Evolutionary conservation across 768 basidiomycete genomes (phyloP).

Genomic region (Sporobolomyces roseus): DNA sequence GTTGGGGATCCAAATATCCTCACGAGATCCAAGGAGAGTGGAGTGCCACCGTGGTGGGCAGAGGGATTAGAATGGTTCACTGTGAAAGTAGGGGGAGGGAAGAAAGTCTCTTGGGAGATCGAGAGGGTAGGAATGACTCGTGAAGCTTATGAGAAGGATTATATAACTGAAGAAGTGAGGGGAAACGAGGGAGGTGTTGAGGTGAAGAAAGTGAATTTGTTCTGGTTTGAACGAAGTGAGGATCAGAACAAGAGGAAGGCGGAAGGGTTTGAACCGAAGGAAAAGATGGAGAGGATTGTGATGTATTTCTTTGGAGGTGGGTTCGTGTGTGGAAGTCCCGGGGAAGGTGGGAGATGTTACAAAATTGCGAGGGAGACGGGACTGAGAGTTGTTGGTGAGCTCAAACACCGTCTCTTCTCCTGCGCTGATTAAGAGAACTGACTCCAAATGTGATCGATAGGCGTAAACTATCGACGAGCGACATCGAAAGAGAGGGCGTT

Average conservation of each 20-base stretch:
- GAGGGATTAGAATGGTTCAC: constrained; percentile 15
- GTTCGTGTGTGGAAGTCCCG: constrained; percentile 24
- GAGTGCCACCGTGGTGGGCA: constrained; percentile 7
- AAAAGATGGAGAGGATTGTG: constrained; percentile 11
- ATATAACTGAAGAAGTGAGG: constrained; percentile 22
- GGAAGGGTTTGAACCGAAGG: no score
- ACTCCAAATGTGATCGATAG: no score
- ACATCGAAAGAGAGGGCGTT: constrained; percentile 14
- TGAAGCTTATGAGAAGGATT: constrained; percentile 8
- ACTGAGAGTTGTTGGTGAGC: constrained; percentile 23
- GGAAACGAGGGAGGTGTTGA: constrained; percentile 13
- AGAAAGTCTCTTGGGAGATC: constrained; percentile 1
- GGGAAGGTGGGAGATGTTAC: constrained; percentile 29
- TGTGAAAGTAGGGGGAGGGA: constrained; percentile 10
- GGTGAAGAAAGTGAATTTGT: constrained; percentile 31
- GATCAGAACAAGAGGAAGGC: constrained; percentile 5
- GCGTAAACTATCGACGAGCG: constrained; percentile 42
- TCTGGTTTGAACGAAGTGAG: constrained; percentile 36
- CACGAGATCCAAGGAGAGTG: constrained; percentile 1
- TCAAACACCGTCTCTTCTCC: background rate
- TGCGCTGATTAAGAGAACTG: no score
- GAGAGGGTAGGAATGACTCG: background rate
- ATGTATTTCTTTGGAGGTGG: constrained; percentile 43
- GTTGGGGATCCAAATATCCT: constrained; percentile 16
- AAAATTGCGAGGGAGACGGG: constrained; percentile 30